Evolutionary conservation across 495 filamentous ascomycete species (phyloP).

Genomic region (Aspergillus ostianus): DNA sequence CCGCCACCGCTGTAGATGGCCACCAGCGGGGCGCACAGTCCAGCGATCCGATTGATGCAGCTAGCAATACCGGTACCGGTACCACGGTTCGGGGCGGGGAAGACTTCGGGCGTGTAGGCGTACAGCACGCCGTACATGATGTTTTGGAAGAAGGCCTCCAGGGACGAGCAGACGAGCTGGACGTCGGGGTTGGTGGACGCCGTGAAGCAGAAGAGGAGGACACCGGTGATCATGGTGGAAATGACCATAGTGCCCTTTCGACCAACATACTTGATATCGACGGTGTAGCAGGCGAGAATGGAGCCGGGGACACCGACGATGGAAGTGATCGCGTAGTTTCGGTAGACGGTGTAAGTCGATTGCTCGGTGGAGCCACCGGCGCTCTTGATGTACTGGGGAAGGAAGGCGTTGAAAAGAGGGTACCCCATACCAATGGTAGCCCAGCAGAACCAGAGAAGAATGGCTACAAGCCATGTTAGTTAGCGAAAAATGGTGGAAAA

Average conservation of each 20-base stretch:
- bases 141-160: slow-evolving; percentile 61
- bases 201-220: slow-evolving; percentile 62
- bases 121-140: slow-evolving; percentile 64
- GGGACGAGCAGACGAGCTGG: slow-evolving; percentile 51
- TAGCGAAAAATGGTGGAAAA: neutral
- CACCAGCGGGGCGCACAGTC: slow-evolving; percentile 58
- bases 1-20: slow-evolving; percentile 46
- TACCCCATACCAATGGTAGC: slow-evolving; percentile 57
- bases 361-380: slow-evolving; percentile 33
- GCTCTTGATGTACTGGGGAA: slow-evolving; percentile 55
- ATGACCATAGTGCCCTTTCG: slow-evolving; percentile 59
- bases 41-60: slow-evolving; percentile 56
- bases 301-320: slow-evolving; percentile 58
- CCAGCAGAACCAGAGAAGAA: slow-evolving; percentile 57
- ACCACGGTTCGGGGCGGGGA: slow-evolving; percentile 57
- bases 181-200: slow-evolving; percentile 43
- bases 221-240: slow-evolving; percentile 51
- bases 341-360: slow-evolving; percentile 51
- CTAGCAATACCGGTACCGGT: slow-evolving; percentile 58
- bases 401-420: slow-evolving; percentile 59
- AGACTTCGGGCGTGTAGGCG: slow-evolving; percentile 61
- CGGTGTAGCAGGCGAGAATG: slow-evolving; percentile 53
- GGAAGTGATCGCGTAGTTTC: slow-evolving; percentile 60
- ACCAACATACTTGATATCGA: slow-evolving; percentile 58
- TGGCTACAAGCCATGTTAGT: slow-evolving; percentile 21